These are phyloP conservation scores for Cladosporium sp. DNA, from an alignment of 2,329 filamentous ascomycete genomes.

Conservation along the genomic window DNA sequence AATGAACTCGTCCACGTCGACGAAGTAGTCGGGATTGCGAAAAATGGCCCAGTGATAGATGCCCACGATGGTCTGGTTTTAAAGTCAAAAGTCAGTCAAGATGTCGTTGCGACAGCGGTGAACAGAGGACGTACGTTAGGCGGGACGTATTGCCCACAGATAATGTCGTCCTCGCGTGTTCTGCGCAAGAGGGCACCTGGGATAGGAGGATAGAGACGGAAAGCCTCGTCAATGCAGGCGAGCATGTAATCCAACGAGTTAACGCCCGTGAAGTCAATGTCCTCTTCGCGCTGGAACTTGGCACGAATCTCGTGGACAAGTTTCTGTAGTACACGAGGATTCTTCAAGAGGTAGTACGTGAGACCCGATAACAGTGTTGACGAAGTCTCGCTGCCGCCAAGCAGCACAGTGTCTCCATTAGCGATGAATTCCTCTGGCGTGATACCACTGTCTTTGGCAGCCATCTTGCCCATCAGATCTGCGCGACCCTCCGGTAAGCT, in stretches of 20 bases:
- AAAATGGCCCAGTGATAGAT: constrained; percentile 27
- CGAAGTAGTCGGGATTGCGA: constrained; percentile 32
- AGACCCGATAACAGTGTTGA: constrained; percentile 69
- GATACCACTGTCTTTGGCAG: constrained; percentile 19
- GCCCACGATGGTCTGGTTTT: constrained; percentile 10
- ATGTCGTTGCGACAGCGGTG: too few species aligned
- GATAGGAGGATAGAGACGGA: constrained; percentile 48
- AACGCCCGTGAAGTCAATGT: constrained; percentile 28
- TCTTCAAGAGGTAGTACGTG: constrained; percentile 70
- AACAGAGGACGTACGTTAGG: constrained; percentile 18
- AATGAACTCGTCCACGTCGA: constrained; percentile 30
- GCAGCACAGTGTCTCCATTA: constrained; percentile 40
- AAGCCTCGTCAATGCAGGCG: constrained; percentile 48
- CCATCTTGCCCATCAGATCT: background rate
- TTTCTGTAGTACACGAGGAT: constrained; percentile 54
- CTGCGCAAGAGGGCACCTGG: constrained; percentile 21
- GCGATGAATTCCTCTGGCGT: constrained; percentile 35
- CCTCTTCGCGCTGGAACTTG: constrained; percentile 36
- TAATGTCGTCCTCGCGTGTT: background rate
- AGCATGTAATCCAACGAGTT: constrained; percentile 41
- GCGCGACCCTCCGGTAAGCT: background rate
- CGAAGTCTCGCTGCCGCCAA: constrained; percentile 76
- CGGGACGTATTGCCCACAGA: background rate
- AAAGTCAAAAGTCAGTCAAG: background rate
- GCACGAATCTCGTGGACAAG: constrained; percentile 58